Conservation (phyloP, 2,329 filamentous ascomycete genomes). For the Bipolaris cookei region DNA sequence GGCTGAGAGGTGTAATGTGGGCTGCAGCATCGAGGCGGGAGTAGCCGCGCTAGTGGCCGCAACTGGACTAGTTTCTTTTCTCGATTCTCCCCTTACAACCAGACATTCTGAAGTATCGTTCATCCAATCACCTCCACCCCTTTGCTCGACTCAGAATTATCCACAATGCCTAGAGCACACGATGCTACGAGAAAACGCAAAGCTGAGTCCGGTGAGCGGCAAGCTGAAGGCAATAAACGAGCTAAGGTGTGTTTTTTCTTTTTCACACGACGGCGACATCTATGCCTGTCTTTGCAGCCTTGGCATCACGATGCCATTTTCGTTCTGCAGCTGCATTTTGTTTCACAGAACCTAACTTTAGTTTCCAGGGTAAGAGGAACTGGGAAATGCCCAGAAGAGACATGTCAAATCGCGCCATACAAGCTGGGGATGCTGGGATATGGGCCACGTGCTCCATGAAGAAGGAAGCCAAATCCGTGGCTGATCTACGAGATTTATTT, state of each 20-base stretch:
- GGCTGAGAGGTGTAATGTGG: conserved; percentile 3
- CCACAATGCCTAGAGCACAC: conserved; percentile 23
- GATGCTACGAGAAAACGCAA: conserved; percentile 46
- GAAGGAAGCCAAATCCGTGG: conserved; percentile 72
- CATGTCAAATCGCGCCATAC: conserved; percentile 54
- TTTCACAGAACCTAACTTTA: conserved; percentile 23
- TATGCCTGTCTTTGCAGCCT: conserved; percentile 17
- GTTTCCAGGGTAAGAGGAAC: conserved; percentile 51
- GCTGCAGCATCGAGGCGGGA: background rate
- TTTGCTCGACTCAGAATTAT: background rate
- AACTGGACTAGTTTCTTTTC: conserved; percentile 15
- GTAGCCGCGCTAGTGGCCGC: conserved; percentile 15
- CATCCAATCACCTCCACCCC: conserved; percentile 11
- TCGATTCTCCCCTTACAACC: background rate
- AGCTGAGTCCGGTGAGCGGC: conserved; percentile 36
- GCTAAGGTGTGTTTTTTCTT: conserved; percentile 45
- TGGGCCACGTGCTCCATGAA: conserved; percentile 79
- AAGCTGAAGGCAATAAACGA: conserved; percentile 43
- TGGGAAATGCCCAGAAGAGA: conserved; percentile 52
- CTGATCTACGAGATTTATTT: conserved; percentile 71
- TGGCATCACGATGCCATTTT: conserved; percentile 21
- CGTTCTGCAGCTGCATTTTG: conserved; percentile 25
- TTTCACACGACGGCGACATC: conserved; percentile 20
- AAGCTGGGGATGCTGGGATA: conserved; percentile 74
- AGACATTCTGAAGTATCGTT: conserved; percentile 2